These are phyloP conservation scores for Diaporthe helianthi DNA, from an alignment of 2,329 filamentous ascomycete genomes.

Conservation along the genomic window DNA sequence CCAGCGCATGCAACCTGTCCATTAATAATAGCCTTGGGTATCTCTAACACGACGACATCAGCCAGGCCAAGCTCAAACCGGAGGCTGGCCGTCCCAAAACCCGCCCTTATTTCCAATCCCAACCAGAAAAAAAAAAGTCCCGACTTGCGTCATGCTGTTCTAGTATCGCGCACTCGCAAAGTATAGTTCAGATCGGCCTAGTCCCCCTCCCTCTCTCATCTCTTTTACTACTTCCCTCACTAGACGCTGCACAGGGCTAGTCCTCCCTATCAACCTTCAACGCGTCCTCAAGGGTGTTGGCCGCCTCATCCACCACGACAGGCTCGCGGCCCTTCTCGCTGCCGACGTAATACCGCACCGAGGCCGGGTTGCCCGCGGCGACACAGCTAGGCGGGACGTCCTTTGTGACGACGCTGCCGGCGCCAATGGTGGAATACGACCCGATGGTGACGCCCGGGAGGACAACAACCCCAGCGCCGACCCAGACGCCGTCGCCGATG, in stretches of 20 bases:
- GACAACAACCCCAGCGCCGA: slow-evolving; percentile 47
- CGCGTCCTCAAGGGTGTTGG: slow-evolving; percentile 33
- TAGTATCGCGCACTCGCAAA: not conserved
- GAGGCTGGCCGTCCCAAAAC: not conserved
- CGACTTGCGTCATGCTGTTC: slow-evolving; percentile 14
- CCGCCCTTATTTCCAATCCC: not conserved
- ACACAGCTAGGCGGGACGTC: slow-evolving; percentile 40
- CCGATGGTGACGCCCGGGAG: slow-evolving; percentile 44
- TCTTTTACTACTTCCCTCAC: too few species aligned
- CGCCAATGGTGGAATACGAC: slow-evolving; percentile 42
- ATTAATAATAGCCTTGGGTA: not conserved
- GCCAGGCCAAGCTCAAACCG: not conserved
- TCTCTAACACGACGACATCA: not conserved
- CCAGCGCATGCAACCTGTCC: not conserved
- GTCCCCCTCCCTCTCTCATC: not conserved
- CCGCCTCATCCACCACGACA: slow-evolving; percentile 14
- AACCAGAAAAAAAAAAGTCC: not conserved
- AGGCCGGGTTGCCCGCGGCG: slow-evolving; percentile 41
- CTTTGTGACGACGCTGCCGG: slow-evolving; percentile 41
- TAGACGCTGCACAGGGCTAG: not conserved
- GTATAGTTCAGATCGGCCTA: not conserved
- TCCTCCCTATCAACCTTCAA: slow-evolving; percentile 34
- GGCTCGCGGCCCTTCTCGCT: slow-evolving; percentile 18
- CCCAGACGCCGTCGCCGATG: slow-evolving; percentile 50
- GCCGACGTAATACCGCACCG: slow-evolving; percentile 34